A percentile compares a stretch with the other conserved stretches of the same genome.
These are phyloP conservation scores for Lecanicillium sp. DNA, from an alignment of 2,329 filamentous ascomycete species.

Conservation along the genomic window DNA sequence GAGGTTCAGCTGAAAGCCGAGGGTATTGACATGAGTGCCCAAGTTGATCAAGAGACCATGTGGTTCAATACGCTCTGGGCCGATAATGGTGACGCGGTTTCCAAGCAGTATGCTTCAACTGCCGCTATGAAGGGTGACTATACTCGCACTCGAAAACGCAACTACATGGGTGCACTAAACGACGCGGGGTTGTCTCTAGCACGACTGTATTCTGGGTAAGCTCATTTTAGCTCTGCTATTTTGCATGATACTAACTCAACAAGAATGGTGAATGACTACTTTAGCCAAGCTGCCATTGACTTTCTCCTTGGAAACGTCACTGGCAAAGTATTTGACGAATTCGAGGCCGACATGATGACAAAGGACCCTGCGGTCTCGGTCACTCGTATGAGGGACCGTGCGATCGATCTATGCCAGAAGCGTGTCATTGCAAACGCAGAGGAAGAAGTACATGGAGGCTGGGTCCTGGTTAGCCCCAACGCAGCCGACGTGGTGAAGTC, in stretches of 20 bases:
- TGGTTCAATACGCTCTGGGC: conserved; percentile 99
- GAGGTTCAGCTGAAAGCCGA: conserved; percentile 72
- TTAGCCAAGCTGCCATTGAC: conserved; percentile 91
- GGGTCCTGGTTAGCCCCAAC: conserved; percentile 77
- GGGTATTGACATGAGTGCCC: conserved; percentile 67
- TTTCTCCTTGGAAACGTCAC: conserved; percentile 87
- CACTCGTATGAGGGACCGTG: conserved; percentile 74
- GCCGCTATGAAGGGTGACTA: conserved; percentile 96
- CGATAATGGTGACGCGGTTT: conserved; percentile 94
- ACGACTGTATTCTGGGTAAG: conserved; percentile 61
- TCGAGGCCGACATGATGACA: conserved; percentile 88
- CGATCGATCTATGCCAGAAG: conserved; percentile 81
- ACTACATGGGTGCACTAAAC: conserved; percentile 85
- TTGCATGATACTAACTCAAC: conserved; percentile 1
- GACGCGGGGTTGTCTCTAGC: conserved; percentile 87
- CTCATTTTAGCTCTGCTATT: not conserved
- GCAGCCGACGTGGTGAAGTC: conserved; percentile 62
- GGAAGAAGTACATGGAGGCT: conserved; percentile 83
- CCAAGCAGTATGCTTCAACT: conserved; percentile 91
- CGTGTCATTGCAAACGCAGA: conserved; percentile 77
- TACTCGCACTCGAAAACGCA: conserved; percentile 81
- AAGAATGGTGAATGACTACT: conserved; percentile 98
- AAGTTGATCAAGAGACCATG: conserved; percentile 69
- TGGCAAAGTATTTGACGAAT: conserved; percentile 82
- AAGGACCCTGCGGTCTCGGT: conserved; percentile 88